These are phyloP conservation scores for Pneumocystis canis DNA, from an alignment of 1,139 yeast genomes.

Conservation along the genomic window DNA sequence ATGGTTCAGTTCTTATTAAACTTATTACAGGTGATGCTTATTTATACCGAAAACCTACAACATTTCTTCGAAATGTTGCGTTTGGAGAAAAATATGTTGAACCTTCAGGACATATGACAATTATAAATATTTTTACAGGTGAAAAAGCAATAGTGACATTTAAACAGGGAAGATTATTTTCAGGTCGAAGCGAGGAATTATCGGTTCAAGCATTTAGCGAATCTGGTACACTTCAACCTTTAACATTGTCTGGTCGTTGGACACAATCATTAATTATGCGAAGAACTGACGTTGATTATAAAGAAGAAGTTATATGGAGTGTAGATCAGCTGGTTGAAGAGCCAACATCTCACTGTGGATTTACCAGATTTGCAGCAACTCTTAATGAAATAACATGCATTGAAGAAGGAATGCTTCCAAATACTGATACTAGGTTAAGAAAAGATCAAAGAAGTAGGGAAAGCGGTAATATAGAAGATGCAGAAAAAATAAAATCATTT, in stretches of 20 bases:
- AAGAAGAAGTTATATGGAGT: constrained; percentile 55
- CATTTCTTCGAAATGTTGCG: constrained; percentile 51
- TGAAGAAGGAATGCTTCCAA: constrained; percentile 52
- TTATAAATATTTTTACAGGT: constrained; percentile 39
- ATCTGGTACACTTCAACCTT: constrained; percentile 34
- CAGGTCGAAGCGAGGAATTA: constrained; percentile 78
- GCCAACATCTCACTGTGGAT: constrained; percentile 74
- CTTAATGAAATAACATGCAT: constrained; percentile 57
- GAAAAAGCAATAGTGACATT: neutral
- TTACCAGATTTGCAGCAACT: constrained; percentile 79
- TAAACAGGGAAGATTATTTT: constrained; percentile 76
- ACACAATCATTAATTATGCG: constrained; percentile 74
- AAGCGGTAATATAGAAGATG: constrained; percentile 76
- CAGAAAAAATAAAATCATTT: constrained; percentile 51
- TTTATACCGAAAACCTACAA: constrained; percentile 55
- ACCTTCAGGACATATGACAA: constrained; percentile 81
- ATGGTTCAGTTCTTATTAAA: constrained; percentile 86
- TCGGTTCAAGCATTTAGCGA: constrained; percentile 56
- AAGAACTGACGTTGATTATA: constrained; percentile 30
- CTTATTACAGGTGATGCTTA: constrained; percentile 86
- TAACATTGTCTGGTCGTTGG: constrained; percentile 84
- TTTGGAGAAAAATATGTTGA: constrained; percentile 91
- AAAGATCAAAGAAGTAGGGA: constrained; percentile 99
- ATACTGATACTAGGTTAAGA: constrained; percentile 82
- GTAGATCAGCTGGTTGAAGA: constrained; percentile 84